These are phyloP conservation scores for Venturia asperata DNA, from an alignment of 2,329 filamentous ascomycete species.

Conservation along the genomic window DNA sequence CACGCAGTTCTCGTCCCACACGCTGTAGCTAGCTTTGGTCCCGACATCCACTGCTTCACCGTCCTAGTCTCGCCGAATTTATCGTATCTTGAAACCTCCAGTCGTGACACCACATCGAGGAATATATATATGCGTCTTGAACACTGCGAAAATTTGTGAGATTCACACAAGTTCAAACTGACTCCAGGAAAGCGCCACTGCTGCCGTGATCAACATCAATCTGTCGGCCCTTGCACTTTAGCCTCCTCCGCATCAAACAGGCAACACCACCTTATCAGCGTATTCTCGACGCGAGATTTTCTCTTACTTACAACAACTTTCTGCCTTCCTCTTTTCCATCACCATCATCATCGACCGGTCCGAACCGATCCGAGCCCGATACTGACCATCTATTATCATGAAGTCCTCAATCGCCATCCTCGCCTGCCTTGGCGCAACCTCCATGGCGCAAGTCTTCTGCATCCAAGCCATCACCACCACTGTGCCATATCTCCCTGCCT, in stretches of 20 bases:
- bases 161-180: neutral
- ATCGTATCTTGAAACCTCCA: neutral
- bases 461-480: slow-evolving; percentile 13
- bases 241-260: neutral
- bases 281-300: neutral
- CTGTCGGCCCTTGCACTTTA: neutral
- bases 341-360: neutral
- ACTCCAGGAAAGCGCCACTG: neutral
- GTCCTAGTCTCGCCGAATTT: neutral
- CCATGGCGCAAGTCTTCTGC: slow-evolving; percentile 4
- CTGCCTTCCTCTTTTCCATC: neutral
- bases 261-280: neutral
- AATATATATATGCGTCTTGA: neutral
- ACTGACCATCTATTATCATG: neutral
- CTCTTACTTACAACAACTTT: slow-evolving; percentile 8
- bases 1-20: neutral
- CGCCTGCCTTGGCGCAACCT: slow-evolving; percentile 1
- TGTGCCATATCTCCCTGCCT: neutral
- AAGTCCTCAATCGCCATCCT: neutral
- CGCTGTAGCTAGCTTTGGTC: neutral
- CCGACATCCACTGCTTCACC: neutral
- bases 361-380: neutral
- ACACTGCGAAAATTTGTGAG: neutral
- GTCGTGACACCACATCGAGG: neutral
- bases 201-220: neutral